phyloP scores from a whole-genome alignment of 2,329 filamentous ascomycete genomes.

The Corinectria fuckeliana region DNA sequence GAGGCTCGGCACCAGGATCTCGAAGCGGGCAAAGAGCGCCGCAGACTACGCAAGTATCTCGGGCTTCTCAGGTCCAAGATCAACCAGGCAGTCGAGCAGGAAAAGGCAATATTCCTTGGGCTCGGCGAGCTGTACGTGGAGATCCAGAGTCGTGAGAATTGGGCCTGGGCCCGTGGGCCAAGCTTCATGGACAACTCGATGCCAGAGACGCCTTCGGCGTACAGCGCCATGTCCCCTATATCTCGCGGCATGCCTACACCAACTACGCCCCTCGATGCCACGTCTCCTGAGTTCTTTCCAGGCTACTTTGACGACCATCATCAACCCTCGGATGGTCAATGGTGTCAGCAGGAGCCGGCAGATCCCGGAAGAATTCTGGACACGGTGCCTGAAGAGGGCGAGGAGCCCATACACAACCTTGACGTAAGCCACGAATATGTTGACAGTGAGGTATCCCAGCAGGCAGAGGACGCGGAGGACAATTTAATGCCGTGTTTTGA shows the following conservation, averaged over 20 bases:
- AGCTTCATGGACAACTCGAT: slow-evolving; percentile 18
- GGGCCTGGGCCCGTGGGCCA: slow-evolving; percentile 40
- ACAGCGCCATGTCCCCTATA: slow-evolving; percentile 18
- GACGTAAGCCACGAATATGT: slow-evolving; percentile 8
- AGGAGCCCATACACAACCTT: slow-evolving; percentile 19
- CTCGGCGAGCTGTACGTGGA: slow-evolving; percentile 59
- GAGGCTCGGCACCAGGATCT: slow-evolving; percentile 43
- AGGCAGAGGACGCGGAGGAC: not conserved
- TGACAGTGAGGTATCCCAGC: slow-evolving; percentile 8
- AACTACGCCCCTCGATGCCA: slow-evolving; percentile 37
- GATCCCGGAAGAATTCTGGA: slow-evolving; percentile 21
- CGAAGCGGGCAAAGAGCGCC: slow-evolving; percentile 34
- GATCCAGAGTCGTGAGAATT: slow-evolving; percentile 52
- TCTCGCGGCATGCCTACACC: slow-evolving; percentile 23
- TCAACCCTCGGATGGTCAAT: slow-evolving; percentile 1
- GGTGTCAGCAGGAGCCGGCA: not conserved
- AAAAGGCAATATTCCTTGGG: slow-evolving; percentile 52
- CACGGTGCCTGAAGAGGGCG: slow-evolving; percentile 36
- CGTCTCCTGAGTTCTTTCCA: slow-evolving; percentile 44
- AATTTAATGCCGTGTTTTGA: slow-evolving; percentile 1
- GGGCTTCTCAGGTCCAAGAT: slow-evolving; percentile 51
- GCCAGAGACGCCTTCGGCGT: slow-evolving; percentile 16
- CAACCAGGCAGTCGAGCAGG: slow-evolving; percentile 52
- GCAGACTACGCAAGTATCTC: slow-evolving; percentile 50
- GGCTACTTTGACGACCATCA: slow-evolving; percentile 25